Base-by-base conservation (phyloP, 2,329 filamentous ascomycete genomes). In the Tolypocladium endophyticum region DNA sequence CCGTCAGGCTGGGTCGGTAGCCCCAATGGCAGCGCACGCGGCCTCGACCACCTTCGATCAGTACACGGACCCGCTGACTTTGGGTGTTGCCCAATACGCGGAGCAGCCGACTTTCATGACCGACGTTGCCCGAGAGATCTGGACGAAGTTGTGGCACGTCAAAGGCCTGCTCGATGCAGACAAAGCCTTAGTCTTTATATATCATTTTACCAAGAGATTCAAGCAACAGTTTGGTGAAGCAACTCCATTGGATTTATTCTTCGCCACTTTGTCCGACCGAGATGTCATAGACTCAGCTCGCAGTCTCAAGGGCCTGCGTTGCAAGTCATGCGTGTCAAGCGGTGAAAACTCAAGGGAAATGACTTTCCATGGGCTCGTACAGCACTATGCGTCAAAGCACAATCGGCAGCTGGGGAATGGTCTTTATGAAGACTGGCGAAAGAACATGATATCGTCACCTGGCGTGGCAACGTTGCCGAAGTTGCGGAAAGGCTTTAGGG, bases 121-220 rank as follows among this genome's bases (percentile, higher is more conserved):
- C 12, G 76, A 73, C 50, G 78, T 80, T 66, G 81, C 84, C 5
- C 79, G 82, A 61, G 81, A 84, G 30, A 72, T 87, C 41, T 92
- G 88, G 87, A 81, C 81, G 62, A 73, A 76, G 28, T 80, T 86
- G 2, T 79, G 79, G 9, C 78, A 78, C 3, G 76, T 90, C 62
- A 83, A 83, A 64, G 81, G 85, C 57, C 72, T 90, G 20, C 80
- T 85, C 18, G 80, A 81, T 45, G 81, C 81, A 61, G 77, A 89
- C 55, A 84, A 85, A 64, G 77, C 89, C 20, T 82, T 82, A 61
- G 79, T 85, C 55, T 76, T 89, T 12, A 78, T 92, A 50, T 79
- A 87, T 67, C 84, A 88, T 68, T 73, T 86, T 57, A 77, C 81
- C 59, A 78, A 79, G 59, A 78, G 77, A 41, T 90, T 87, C 67